These are phyloP conservation scores for Globisporangium uncinulatum DNA, from an alignment of 352 stramenopile genomes.

Conservation along the genomic window DNA sequence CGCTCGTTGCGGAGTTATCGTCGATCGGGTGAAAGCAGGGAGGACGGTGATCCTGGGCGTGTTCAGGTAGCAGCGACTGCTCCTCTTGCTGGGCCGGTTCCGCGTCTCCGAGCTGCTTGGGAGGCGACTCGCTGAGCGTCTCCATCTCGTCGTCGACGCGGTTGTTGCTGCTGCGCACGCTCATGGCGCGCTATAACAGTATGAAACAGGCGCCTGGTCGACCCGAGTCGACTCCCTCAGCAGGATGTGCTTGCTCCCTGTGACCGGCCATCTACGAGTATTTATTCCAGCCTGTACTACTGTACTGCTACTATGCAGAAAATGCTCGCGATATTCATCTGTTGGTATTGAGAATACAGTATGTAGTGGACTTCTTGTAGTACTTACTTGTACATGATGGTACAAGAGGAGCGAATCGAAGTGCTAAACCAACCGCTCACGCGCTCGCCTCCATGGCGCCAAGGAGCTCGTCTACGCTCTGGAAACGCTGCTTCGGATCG, in stretches of 20 bases:
- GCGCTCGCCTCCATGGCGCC: neutral
- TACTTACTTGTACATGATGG: too few relatives aligned
- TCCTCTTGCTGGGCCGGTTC: neutral
- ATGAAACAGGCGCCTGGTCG: neutral
- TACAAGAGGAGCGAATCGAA: too few relatives aligned
- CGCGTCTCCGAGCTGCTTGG: neutral
- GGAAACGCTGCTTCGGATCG: slow-evolving; percentile 2
- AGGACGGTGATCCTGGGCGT: neutral
- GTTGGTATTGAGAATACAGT: too few relatives aligned
- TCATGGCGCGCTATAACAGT: neutral
- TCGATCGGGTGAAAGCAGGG: neutral
- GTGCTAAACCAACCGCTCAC: slow-evolving; percentile 9
- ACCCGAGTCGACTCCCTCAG: too few relatives aligned
- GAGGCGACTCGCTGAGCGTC: neutral
- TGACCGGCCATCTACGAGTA: too few relatives aligned
- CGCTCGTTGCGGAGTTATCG: neutral
- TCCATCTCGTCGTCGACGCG: slow-evolving; percentile 4
- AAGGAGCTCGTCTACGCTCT: slow-evolving; percentile 3
- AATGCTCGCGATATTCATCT: too few relatives aligned
- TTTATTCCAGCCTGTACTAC: too few relatives aligned
- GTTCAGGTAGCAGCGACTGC: neutral
- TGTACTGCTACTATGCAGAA: too few relatives aligned
- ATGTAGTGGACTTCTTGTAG: too few relatives aligned
- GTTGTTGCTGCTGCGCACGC: slow-evolving; percentile 1
- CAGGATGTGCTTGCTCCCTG: too few relatives aligned